phyloP scores from a whole-genome alignment of 306 rosid genomes.

The Albizia julibrissin region DNA sequence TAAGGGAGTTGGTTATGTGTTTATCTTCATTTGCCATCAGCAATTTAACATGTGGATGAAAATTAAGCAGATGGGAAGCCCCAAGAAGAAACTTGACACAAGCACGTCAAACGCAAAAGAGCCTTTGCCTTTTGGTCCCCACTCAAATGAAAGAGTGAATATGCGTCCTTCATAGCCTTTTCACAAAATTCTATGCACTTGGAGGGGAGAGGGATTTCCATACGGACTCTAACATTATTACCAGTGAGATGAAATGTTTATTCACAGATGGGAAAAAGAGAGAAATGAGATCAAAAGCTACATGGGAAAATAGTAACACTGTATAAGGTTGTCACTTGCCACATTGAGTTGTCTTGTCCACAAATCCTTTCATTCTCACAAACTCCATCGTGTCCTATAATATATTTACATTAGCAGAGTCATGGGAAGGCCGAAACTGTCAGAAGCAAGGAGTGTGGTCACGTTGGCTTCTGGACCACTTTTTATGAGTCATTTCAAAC shows the following conservation, averaged over 20 bases:
- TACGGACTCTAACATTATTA: neutral
- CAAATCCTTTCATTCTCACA: slow-evolving; percentile 28
- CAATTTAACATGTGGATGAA: slow-evolving; percentile 36
- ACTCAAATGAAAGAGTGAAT: neutral
- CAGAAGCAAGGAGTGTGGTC: slow-evolving; percentile 22
- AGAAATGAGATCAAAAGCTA: slow-evolving; percentile 21
- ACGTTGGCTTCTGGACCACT: slow-evolving; percentile 36
- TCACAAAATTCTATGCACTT: slow-evolving; percentile 18
- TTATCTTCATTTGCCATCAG: slow-evolving; percentile 32
- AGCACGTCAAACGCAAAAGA: slow-evolving; percentile 25
- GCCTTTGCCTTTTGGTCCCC: slow-evolving; percentile 40
- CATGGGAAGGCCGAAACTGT: slow-evolving; percentile 17
- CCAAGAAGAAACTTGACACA: slow-evolving; percentile 21
- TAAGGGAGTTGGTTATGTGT: slow-evolving; percentile 16
- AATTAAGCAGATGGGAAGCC: slow-evolving; percentile 27
- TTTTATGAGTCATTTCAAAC: slow-evolving; percentile 5
- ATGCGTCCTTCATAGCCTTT: slow-evolving; percentile 5
- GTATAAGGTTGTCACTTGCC: slow-evolving; percentile 13
- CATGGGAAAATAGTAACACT: neutral
- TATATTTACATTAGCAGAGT: neutral
- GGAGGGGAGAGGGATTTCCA: neutral
- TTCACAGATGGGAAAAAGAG: slow-evolving; percentile 28
- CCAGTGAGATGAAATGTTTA: slow-evolving; percentile 35
- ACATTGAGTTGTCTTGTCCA: slow-evolving; percentile 38
- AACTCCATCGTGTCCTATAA: slow-evolving; percentile 5